Conservation (phyloP, 2,329 filamentous ascomycete genomes). For the Trichophyton simii region DNA sequence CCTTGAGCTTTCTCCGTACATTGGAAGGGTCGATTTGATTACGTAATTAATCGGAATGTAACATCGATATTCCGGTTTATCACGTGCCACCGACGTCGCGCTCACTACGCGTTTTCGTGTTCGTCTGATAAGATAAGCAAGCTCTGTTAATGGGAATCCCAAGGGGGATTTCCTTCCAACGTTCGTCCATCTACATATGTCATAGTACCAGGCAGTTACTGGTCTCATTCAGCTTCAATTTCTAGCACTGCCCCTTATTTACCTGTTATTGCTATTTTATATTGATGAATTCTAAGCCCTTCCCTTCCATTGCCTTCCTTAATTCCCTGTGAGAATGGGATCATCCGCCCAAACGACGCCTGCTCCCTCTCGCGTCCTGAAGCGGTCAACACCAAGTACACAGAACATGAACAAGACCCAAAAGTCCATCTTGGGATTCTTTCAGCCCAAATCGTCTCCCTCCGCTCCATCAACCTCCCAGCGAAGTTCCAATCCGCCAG, state of each 20-base stretch:
- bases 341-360: constrained; percentile 5
- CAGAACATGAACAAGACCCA: constrained; percentile 50
- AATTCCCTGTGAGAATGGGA: not conserved
- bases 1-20: not conserved
- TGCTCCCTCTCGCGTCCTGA: constrained; percentile 6
- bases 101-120: not conserved
- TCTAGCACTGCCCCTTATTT: not conserved
- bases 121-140: not conserved
- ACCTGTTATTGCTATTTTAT: not conserved
- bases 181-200: not conserved
- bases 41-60: not conserved
- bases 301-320: not conserved
- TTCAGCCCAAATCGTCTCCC: constrained; percentile 45
- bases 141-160: not conserved
- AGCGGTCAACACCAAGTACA: constrained; percentile 26
- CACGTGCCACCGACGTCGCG: not conserved
- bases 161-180: not conserved
- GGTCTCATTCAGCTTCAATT: not conserved
- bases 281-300: not conserved
- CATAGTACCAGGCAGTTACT: not conserved
- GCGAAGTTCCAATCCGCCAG: constrained; percentile 11
- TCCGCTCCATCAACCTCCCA: constrained; percentile 27
- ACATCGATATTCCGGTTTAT: not conserved
- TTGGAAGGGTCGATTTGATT: not conserved
- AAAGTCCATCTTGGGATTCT: constrained; percentile 67